Percentiles rank a stretch among this genome's conserved stretches.
phyloP scores from a whole-genome alignment of 2,329 filamentous ascomycete species.

The Anisogramma anomala region DNA sequence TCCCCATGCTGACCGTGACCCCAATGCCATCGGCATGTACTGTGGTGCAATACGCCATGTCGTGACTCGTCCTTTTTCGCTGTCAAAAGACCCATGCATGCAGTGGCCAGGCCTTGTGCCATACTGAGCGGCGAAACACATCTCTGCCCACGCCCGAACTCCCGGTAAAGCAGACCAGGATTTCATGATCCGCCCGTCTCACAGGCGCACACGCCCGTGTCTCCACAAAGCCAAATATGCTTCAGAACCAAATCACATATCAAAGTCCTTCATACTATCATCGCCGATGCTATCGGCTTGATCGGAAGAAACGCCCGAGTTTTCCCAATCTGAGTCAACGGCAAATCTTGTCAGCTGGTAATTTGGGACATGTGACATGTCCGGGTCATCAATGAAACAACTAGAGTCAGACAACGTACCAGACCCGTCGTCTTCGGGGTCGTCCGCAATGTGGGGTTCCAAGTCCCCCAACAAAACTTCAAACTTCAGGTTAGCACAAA shows the following conservation, averaged over 20 bases:
- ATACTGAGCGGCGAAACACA: not conserved
- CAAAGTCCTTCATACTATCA: conserved; percentile 27
- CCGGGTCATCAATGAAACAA: conserved; percentile 17
- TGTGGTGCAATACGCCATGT: conserved; percentile 7
- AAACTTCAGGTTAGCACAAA: not conserved
- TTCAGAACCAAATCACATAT: conserved; percentile 1
- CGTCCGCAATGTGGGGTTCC: conserved; percentile 42
- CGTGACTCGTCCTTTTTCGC: conserved; percentile 9
- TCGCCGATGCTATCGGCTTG: conserved; percentile 40
- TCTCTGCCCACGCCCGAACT: not conserved
- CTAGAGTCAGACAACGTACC: conserved; percentile 37
- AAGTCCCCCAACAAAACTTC: conserved; percentile 37
- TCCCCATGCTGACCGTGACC: conserved; percentile 5
- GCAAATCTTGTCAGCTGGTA: conserved; percentile 9
- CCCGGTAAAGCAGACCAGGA: not conserved
- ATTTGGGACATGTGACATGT: not conserved
- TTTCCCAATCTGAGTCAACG: conserved; percentile 39
- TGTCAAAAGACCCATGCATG: not conserved
- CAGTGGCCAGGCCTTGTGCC: not conserved
- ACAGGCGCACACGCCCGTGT: no score
- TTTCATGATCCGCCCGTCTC: no score
- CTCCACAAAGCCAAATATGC: no score
- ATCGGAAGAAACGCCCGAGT: conserved; percentile 42
- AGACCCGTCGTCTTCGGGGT: conserved; percentile 47
- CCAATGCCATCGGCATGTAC: not conserved